Evolutionary conservation across 805 yeast genomes (phyloP), one percentile per base, ranked within the genome.

Genomic region (Candida awuae): DNA sequence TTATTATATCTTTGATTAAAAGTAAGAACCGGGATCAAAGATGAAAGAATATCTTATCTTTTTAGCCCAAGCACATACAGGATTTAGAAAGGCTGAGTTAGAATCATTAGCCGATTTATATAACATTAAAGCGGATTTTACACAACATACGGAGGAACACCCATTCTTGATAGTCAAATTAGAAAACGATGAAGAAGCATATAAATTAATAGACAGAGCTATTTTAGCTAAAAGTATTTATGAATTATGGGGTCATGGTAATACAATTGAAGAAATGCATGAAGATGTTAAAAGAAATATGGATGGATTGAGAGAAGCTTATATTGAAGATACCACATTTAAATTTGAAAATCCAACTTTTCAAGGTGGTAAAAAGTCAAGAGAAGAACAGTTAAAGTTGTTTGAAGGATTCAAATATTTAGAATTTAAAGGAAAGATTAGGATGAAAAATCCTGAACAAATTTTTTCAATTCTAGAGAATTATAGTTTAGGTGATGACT

Each of bases 241-340:
- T 55, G 95, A 88, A 51, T 59, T 84, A 4, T 87, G 92, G 85
- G 95, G 95, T 0, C 59, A 67, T 35, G 96, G 92, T 1, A 43
- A 45, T 0, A 63, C 67, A 4, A 55, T 76, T 37, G 78, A 71
- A 0, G 70, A 66, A 26, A 56, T 88, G 28, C 96, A 87, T 52
- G 60, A 56, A 9, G 63, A 62, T 36, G 67, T 78, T 13, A 57
- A 63, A 43, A 8, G 16, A 9, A 65, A 52, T 44, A 62, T 60
- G 30, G 27, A 16, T 10, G 41, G 31, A 14, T 48, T 39, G 39
- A 53, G 70, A 54, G 14, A 29, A 22, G 50, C 52, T 3, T 76
- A 70, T 54, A 63, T 65, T 33, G n/a, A n/a, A n/a, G 46, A 66
- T 2, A 53, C 62, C 3, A 62, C 84, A 0, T 92, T 88, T 68